A percentile compares a stretch with the other conserved stretches of the same genome.
These are phyloP conservation scores for Ustilaginoidea virens DNA, from an alignment of 2,329 filamentous ascomycete genomes.

Conservation along the genomic window DNA sequence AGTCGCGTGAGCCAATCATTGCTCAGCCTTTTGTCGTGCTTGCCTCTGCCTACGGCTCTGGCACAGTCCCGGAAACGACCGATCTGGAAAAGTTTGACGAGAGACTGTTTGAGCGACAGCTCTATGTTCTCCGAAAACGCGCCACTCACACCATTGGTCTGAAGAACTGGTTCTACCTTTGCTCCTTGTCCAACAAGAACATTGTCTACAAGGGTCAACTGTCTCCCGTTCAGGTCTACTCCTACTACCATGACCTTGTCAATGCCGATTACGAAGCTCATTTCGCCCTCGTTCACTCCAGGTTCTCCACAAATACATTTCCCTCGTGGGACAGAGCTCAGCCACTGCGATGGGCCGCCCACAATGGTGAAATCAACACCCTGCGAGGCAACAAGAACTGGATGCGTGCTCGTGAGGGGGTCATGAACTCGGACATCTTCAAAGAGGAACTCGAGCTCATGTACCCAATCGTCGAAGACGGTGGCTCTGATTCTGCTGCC, in stretches of 20 bases:
- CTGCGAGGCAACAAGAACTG: constrained; percentile 97
- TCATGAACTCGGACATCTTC: constrained; percentile 85
- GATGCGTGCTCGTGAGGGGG: constrained; percentile 94
- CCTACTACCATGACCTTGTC: constrained; percentile 94
- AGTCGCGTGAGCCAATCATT: constrained; percentile 88
- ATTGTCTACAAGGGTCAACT: constrained; percentile 98
- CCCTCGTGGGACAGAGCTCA: constrained; percentile 97
- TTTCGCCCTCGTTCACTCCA: constrained; percentile 91
- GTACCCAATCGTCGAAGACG: constrained; percentile 92
- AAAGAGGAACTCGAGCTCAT: constrained; percentile 80
- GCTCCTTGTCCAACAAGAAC: constrained; percentile 92
- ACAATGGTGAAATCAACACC: constrained; percentile 98
- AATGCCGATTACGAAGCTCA: constrained; percentile 96
- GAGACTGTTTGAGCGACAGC: constrained; percentile 75
- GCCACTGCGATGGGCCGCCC: constrained; percentile 88
- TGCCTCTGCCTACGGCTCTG: constrained; percentile 67
- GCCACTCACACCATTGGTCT: constrained; percentile 88
- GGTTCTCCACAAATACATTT: constrained; percentile 97
- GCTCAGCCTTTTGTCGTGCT: constrained; percentile 91
- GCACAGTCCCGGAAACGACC: constrained; percentile 60
- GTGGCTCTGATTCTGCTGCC: constrained; percentile 89
- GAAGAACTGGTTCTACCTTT: constrained; percentile 98
- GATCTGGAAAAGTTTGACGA: constrained; percentile 74
- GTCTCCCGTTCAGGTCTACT: constrained; percentile 86
- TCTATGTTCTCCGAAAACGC: constrained; percentile 89